Conservation (phyloP, 202 grass and related monocot genomes). For the Schoenoplectus tabernaemontani region DNA sequence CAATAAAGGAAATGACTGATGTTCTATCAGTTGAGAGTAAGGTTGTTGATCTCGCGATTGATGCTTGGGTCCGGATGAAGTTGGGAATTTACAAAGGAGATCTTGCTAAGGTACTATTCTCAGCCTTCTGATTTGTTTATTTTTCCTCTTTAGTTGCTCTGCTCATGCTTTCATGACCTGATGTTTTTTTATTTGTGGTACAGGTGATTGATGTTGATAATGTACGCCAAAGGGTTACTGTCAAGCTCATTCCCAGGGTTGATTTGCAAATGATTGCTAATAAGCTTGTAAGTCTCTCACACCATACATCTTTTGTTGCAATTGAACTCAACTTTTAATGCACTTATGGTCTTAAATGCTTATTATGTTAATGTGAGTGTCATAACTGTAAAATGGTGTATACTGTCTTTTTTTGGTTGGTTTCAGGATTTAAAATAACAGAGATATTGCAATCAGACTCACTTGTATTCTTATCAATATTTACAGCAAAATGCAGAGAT, state of each 20-base stretch:
- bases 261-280: slow-evolving; percentile 84
- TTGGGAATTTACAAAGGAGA: slow-evolving; percentile 88
- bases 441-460: slow-evolving; percentile 14
- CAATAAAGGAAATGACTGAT: slow-evolving; percentile 98
- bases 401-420: neutral
- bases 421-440: neutral
- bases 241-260: slow-evolving; percentile 91
- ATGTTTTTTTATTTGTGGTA: slow-evolving; percentile 23
- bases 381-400: neutral
- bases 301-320: slow-evolving; percentile 8
- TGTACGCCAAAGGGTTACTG: slow-evolving; percentile 64
- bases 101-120: slow-evolving; percentile 63
- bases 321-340: neutral
- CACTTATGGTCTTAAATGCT: slow-evolving; percentile 14
- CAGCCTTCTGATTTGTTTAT: neutral
- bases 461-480: slow-evolving; percentile 24
- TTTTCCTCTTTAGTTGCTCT: neutral
- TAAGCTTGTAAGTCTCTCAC: slow-evolving; percentile 56
- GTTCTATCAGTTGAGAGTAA: slow-evolving; percentile 94
- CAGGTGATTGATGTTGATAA: slow-evolving; percentile 97
- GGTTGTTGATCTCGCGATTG: slow-evolving; percentile 68
- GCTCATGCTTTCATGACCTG: slow-evolving; percentile 19
- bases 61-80: slow-evolving; percentile 96
- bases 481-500: slow-evolving; percentile 77
- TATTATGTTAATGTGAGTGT: neutral